Percentiles rank a stretch among this genome's conserved stretches.
These are phyloP conservation scores for Exophiala sp. DNA, from an alignment of 2,329 filamentous ascomycete genomes.

Conservation along the genomic window DNA sequence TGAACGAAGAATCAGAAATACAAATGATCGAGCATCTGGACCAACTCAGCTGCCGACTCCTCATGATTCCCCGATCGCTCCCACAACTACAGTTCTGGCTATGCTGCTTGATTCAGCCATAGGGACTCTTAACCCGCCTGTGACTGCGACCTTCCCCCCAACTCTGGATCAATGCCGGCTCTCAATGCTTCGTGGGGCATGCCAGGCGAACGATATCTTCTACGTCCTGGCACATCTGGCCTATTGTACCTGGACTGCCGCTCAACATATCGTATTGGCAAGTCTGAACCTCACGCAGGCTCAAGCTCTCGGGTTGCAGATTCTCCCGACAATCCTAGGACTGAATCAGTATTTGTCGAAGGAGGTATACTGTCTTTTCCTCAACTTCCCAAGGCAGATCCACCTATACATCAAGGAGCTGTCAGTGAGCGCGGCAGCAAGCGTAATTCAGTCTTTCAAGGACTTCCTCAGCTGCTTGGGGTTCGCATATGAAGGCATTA, in stretches of 20 bases:
- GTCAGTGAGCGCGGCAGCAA: neutral
- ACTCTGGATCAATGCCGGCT: constrained; percentile 7
- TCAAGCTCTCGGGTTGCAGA: neutral
- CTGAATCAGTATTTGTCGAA: neutral
- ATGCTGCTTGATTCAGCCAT: constrained; percentile 5
- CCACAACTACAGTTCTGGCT: neutral
- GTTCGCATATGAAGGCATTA: neutral
- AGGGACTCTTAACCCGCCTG: neutral
- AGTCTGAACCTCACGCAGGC: neutral
- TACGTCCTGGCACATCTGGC: constrained; percentile 47
- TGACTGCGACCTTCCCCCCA: neutral
- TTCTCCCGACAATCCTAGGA: neutral
- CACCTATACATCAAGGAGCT: neutral
- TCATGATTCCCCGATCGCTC: constrained; percentile 6
- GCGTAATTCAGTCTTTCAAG: constrained; percentile 1
- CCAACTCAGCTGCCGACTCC: constrained; percentile 13
- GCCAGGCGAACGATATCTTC: constrained; percentile 51
- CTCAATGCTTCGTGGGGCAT: constrained; percentile 52
- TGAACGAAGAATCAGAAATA: constrained; percentile 1
- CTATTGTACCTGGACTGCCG: constrained; percentile 3
- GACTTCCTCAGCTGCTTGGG: constrained; percentile 3
- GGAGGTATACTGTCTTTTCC: neutral
- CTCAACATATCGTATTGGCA: neutral
- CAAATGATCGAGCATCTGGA: neutral
- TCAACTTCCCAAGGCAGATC: neutral